Conservation (phyloP, 257 asterid genomes). For the Solanum peruvianum region DNA sequence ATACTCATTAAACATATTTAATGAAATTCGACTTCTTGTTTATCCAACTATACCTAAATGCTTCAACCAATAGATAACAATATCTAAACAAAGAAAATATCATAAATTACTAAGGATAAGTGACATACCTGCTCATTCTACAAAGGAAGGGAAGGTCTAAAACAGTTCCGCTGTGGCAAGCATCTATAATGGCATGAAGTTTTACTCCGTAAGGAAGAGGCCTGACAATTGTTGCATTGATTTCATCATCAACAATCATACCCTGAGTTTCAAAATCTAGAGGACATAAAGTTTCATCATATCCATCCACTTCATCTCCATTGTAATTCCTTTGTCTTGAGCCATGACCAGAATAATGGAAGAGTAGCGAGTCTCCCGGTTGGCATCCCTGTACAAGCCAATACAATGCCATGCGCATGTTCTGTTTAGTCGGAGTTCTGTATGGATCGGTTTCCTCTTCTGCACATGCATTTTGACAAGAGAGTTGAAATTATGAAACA, state of each 20-base stretch:
- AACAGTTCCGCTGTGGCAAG: constrained; percentile 92
- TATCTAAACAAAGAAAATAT: not conserved
- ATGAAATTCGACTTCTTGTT: not conserved
- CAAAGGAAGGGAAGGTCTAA: constrained; percentile 81
- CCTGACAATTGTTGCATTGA: constrained; percentile 72
- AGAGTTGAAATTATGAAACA: not conserved
- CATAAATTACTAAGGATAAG: not conserved
- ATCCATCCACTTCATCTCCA: constrained; percentile 96
- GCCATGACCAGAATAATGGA: constrained; percentile 95
- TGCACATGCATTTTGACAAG: constrained; percentile 23
- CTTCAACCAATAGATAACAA: not conserved
- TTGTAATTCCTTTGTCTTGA: constrained; percentile 69
- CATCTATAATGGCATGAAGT: constrained; percentile 89
- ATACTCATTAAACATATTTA: not conserved
- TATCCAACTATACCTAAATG: not conserved
- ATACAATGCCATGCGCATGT: constrained; percentile 79
- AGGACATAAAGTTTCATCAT: constrained; percentile 92
- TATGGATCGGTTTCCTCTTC: constrained; percentile 92
- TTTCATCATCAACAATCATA: constrained; percentile 93
- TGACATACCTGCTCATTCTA: constrained; percentile 73
- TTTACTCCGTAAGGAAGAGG: constrained; percentile 84
- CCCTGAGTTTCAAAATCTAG: constrained; percentile 92
- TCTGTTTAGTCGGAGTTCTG: constrained; percentile 65
- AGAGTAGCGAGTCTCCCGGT: constrained; percentile 83
- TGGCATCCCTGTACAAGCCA: constrained; percentile 98